phyloP scores from a whole-genome alignment of 441 rosid species.

The Jatropha podagrica region DNA sequence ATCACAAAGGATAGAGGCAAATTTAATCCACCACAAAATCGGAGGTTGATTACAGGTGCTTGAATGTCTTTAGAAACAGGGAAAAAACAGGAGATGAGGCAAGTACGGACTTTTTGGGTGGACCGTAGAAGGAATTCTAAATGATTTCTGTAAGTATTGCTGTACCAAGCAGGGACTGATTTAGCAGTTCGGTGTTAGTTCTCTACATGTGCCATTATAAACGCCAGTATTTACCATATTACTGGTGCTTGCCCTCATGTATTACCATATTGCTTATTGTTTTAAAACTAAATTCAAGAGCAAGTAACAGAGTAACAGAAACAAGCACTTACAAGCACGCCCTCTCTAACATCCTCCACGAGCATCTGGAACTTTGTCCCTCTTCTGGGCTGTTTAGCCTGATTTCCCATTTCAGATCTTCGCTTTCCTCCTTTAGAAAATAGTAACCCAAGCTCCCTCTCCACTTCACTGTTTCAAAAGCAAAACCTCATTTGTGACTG shows the following conservation, averaged over 20 bases:
- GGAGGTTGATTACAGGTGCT: background rate
- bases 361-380: slow-evolving; percentile 86
- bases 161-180: background rate
- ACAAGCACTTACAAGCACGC: slow-evolving; percentile 70
- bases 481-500: slow-evolving; percentile 14
- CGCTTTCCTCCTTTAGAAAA: slow-evolving; percentile 68
- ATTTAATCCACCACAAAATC: background rate
- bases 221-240: background rate
- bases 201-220: background rate
- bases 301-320: background rate
- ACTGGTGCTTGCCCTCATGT: background rate
- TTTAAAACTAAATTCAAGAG: background rate
- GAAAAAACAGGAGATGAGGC: background rate
- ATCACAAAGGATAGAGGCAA: too few relatives aligned
- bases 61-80: background rate
- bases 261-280: background rate
- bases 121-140: background rate
- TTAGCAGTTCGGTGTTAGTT: background rate
- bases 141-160: background rate
- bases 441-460: slow-evolving; percentile 79
- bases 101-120: background rate
- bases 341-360: slow-evolving; percentile 91
- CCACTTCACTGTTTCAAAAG: slow-evolving; percentile 70
- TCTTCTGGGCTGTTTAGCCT: slow-evolving; percentile 55
- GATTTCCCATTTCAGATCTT: slow-evolving; percentile 50